A percentile compares a stretch with the other conserved stretches of the same genome.
Conservation (phyloP, 2,329 filamentous ascomycete species). For the Fusarium pilosicola region DNA sequence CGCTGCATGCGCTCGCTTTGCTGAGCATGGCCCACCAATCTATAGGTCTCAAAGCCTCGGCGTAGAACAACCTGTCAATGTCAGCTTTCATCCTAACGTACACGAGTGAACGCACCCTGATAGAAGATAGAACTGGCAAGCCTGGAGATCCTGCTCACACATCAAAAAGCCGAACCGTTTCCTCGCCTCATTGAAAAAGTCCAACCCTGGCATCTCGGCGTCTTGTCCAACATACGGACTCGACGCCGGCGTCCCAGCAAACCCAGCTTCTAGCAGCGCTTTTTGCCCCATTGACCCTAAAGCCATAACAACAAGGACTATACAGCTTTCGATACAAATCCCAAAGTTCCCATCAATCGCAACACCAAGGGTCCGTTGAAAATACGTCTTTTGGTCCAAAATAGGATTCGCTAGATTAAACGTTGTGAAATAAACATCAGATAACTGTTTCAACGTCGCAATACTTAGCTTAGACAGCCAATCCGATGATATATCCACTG, state of each 20-base stretch:
- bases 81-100: neutral
- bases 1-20: slow-evolving; percentile 31
- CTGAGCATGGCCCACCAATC: slow-evolving; percentile 36
- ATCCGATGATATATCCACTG: neutral
- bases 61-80: slow-evolving; percentile 13
- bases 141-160: slow-evolving; percentile 24
- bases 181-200: slow-evolving; percentile 31
- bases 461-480: slow-evolving; percentile 9
- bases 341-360: slow-evolving; percentile 31
- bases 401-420: slow-evolving; percentile 26
- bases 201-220: slow-evolving; percentile 1
- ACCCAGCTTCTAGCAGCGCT: slow-evolving; percentile 6
- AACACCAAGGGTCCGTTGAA: slow-evolving; percentile 21
- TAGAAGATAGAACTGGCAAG: slow-evolving; percentile 21
- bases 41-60: slow-evolving; percentile 18
- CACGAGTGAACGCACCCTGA: too few relatives aligned
- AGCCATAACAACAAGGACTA: slow-evolving; percentile 23
- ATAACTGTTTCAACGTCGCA: slow-evolving; percentile 22
- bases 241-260: neutral
- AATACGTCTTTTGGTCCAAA: slow-evolving; percentile 32
- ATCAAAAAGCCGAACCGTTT: slow-evolving; percentile 30
- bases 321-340: slow-evolving; percentile 25
- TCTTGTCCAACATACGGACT: neutral
- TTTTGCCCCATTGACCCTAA: slow-evolving; percentile 10
- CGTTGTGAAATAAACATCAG: slow-evolving; percentile 27